phyloP scores from a whole-genome alignment of 2,329 filamentous ascomycete genomes.

The Cladosporium oxysporum region DNA sequence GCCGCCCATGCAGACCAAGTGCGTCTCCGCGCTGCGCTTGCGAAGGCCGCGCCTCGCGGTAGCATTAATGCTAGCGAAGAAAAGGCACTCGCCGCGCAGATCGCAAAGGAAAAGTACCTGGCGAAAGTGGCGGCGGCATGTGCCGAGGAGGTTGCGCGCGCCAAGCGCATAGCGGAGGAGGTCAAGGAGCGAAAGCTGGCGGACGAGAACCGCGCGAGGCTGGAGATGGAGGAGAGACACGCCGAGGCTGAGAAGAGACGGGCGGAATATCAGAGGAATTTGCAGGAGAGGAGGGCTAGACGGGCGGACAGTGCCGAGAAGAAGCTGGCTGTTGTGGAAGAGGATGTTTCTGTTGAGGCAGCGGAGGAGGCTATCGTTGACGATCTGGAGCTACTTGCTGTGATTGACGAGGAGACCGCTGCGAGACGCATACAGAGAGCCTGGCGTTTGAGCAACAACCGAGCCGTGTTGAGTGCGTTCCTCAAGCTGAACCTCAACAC shows the following conservation, averaged over 20 bases:
- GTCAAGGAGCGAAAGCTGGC: constrained; percentile 80
- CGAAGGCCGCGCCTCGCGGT: constrained; percentile 66
- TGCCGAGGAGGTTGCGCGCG: constrained; percentile 78
- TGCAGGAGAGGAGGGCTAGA: constrained; percentile 49
- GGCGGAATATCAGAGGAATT: constrained; percentile 53
- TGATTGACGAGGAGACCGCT: constrained; percentile 62
- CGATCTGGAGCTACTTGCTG: constrained; percentile 33
- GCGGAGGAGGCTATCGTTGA: constrained; percentile 48
- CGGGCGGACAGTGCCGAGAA: constrained; percentile 50
- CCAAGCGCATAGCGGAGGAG: constrained; percentile 78
- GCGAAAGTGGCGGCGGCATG: constrained; percentile 80
- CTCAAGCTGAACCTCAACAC: constrained; percentile 67
- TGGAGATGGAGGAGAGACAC: constrained; percentile 77
- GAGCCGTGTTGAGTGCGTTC: constrained; percentile 65
- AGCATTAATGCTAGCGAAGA: constrained; percentile 68
- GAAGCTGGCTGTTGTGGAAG: constrained; percentile 52
- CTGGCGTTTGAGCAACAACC: constrained; percentile 64
- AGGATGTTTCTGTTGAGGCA: constrained; percentile 41
- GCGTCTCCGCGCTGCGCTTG: constrained; percentile 70
- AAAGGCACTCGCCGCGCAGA: constrained; percentile 72
- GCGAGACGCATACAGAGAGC: constrained; percentile 67
- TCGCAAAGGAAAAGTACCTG: constrained; percentile 76
- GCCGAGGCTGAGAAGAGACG: constrained; percentile 74
- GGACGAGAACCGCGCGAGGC: constrained; percentile 67
- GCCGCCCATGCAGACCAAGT: constrained; percentile 84